phyloP scores from a whole-genome alignment of 768 basidiomycete genomes.

The Suillus decipiens region DNA sequence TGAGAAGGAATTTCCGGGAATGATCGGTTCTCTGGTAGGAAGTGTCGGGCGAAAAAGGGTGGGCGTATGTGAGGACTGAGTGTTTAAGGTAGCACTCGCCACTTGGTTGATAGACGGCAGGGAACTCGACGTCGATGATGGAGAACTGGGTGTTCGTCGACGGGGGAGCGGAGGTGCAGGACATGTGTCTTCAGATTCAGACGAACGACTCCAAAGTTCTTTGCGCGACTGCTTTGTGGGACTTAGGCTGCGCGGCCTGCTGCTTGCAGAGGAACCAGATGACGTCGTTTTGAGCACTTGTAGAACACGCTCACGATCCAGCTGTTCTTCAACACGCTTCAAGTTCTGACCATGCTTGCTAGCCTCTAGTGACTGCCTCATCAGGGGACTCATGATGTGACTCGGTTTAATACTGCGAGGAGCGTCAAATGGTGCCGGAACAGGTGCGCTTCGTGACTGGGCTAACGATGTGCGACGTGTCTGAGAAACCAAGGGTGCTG shows the following conservation, averaged over 20 bases:
- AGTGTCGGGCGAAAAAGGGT: conserved; percentile 24
- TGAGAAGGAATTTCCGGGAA: background rate
- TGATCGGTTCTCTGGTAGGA: conserved; percentile 21
- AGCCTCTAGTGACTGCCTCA: conserved; percentile 73
- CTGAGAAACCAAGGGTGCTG: conserved; percentile 20
- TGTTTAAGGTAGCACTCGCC: conserved; percentile 36
- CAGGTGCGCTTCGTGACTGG: conserved; percentile 10
- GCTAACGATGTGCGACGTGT: conserved; percentile 21
- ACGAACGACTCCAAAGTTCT: background rate
- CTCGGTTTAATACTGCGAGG: conserved; percentile 27
- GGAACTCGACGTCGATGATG: conserved; percentile 37
- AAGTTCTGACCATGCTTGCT: conserved; percentile 69
- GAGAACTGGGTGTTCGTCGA: conserved; percentile 35
- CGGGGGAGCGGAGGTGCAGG: conserved; percentile 38
- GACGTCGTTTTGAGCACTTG: conserved; percentile 71
- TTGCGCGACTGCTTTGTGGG: conserved; percentile 26
- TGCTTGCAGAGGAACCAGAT: conserved; percentile 23
- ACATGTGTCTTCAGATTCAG: conserved; percentile 24
- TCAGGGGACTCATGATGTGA: conserved; percentile 64
- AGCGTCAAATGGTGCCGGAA: conserved; percentile 12
- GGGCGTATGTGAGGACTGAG: conserved; percentile 12
- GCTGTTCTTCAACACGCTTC: conserved; percentile 66
- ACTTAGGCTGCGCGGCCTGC: conserved; percentile 33
- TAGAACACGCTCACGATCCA: conserved; percentile 70
- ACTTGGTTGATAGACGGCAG: conserved; percentile 43